Percentiles rank a stretch among this genome's conserved stretches.
phyloP scores from a whole-genome alignment of 1,284 basidiomycete genomes.

The Anthracocystis panici-leucophaei region DNA sequence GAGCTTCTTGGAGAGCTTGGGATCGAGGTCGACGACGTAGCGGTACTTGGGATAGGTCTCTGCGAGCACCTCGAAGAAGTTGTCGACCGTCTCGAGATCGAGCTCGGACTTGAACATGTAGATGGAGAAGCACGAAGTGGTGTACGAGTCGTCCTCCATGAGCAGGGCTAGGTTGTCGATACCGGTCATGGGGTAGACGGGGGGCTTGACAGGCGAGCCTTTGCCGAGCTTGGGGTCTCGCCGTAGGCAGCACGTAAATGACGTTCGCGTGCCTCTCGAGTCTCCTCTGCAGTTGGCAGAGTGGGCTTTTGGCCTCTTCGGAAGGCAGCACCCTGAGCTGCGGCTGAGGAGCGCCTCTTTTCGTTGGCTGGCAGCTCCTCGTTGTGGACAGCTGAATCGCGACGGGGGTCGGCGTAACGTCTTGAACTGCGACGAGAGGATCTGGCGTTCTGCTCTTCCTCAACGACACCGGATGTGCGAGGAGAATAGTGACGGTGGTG shows the following conservation, averaged over 20 bases:
- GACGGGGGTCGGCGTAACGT: slow-evolving; percentile 4
- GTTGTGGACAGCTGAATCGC: neutral
- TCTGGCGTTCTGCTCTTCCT: neutral
- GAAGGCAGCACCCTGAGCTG: slow-evolving; percentile 49
- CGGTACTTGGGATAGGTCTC: slow-evolving; percentile 67
- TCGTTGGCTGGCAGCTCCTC: slow-evolving; percentile 8
- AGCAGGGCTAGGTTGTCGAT: slow-evolving; percentile 67
- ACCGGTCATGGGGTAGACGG: slow-evolving; percentile 60
- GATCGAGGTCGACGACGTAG: slow-evolving; percentile 65
- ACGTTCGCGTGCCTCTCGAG: slow-evolving; percentile 35
- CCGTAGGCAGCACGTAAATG: slow-evolving; percentile 43
- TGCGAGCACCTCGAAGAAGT: slow-evolving; percentile 65
- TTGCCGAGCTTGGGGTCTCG: slow-evolving; percentile 44
- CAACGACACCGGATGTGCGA: slow-evolving; percentile 1
- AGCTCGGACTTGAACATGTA: slow-evolving; percentile 67
- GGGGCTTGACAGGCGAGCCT: slow-evolving; percentile 50
- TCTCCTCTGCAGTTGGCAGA: slow-evolving; percentile 29
- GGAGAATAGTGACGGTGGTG: slow-evolving; percentile 20
- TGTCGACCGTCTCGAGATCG: slow-evolving; percentile 62
- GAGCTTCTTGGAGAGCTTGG: slow-evolving; percentile 51
- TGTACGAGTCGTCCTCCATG: slow-evolving; percentile 67
- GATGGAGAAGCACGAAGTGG: slow-evolving; percentile 67
- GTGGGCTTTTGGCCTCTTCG: slow-evolving; percentile 25
- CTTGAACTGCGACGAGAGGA: slow-evolving; percentile 29
- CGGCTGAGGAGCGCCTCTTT: slow-evolving; percentile 21